Percentiles rank a stretch among this genome's conserved stretches.
Conservation (phyloP, 1,284 basidiomycete genomes). For the Tylopilus sp. region DNA sequence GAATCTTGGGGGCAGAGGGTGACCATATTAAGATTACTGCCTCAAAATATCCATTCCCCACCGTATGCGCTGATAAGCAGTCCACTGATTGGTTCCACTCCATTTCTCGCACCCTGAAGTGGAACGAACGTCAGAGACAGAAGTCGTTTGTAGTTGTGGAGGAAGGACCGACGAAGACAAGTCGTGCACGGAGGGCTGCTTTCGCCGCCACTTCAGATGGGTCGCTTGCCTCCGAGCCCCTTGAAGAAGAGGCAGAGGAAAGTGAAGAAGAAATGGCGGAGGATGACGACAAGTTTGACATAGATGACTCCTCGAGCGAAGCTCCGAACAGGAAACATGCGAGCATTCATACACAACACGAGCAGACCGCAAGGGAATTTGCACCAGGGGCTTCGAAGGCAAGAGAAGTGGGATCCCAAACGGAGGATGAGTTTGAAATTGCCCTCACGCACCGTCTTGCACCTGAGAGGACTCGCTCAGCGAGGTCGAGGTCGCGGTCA, state of each 20-base stretch:
- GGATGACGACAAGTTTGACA: slow-evolving; percentile 87
- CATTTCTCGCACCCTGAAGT: slow-evolving; percentile 58
- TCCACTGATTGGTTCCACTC: slow-evolving; percentile 99
- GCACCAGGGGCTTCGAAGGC: slow-evolving; percentile 39
- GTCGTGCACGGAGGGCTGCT: slow-evolving; percentile 39
- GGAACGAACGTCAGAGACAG: slow-evolving; percentile 95
- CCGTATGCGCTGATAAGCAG: slow-evolving; percentile 97
- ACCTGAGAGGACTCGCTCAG: slow-evolving; percentile 46
- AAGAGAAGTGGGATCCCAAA: slow-evolving; percentile 44
- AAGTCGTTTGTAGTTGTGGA: slow-evolving; percentile 99
- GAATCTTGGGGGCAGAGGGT: slow-evolving; percentile 73
- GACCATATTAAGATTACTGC: slow-evolving; percentile 99
- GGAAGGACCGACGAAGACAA: slow-evolving; percentile 71
- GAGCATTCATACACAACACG: slow-evolving; percentile 26
- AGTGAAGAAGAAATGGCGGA: slow-evolving; percentile 57
- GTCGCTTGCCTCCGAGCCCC: slow-evolving; percentile 41
- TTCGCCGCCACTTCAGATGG: slow-evolving; percentile 25
- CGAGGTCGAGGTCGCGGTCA: slow-evolving; percentile 58
- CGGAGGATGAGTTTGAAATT: slow-evolving; percentile 43
- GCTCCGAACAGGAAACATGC: slow-evolving; percentile 47
- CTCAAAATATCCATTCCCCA: slow-evolving; percentile 98
- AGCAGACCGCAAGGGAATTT: slow-evolving; percentile 32
- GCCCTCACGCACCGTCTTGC: slow-evolving; percentile 44
- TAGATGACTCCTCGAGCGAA: slow-evolving; percentile 84
- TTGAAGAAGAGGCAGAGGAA: slow-evolving; percentile 55